Evolutionary conservation across 768 basidiomycete species (phyloP), one percentile per base, ranked within the genome.

Genomic region (Termitomyces sp.): DNA sequence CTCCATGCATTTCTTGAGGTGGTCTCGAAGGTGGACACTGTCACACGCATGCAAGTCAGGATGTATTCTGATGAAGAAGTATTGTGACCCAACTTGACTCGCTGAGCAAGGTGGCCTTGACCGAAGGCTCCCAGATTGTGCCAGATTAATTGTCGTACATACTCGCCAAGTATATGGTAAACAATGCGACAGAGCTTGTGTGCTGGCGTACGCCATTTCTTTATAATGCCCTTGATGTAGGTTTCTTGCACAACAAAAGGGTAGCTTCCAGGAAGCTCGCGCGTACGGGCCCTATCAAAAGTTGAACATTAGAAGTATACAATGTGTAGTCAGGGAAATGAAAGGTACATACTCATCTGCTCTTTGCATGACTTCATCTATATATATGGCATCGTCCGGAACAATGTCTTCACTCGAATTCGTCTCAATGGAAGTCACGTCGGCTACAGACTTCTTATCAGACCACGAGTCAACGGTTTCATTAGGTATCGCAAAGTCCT

Each of bases 181-280:
- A 83, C 73, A 0, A 65, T 34, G 0, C 77, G 72, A 57, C 83
- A 85, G 8, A 91, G 77, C 0, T 57, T 32, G 17, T 76, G 66
- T 0, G 84, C 74, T 0, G 87, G 89, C 0, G 45, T 47, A 0
- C 59, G 52, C 89, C 89, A 90, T 52, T 81, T 66, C 14, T 65
- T 40, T 4, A 81, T 77, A 38, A 85, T 69, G 0, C 70, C 60
- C 2, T 66, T 57, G 56, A 91, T 86, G 61, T 81, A 86, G 0
- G 70, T 67, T 10, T 77, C 70, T 52, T 85, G 82, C 0, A 91
- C 85, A 0, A 85, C 74, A 61, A 86, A 90, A 0, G 89, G 88
- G 61, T 84, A 87, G 61, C 81, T 80, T 14, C 83, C 86, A 0
- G 88, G 89, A 0, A 91, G 78, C 65, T 91, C 89, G 1, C 91